These are phyloP conservation scores for Coemansia sp. DNA, from an alignment of 192 early-diverging fungal species.

Conservation along the genomic window DNA sequence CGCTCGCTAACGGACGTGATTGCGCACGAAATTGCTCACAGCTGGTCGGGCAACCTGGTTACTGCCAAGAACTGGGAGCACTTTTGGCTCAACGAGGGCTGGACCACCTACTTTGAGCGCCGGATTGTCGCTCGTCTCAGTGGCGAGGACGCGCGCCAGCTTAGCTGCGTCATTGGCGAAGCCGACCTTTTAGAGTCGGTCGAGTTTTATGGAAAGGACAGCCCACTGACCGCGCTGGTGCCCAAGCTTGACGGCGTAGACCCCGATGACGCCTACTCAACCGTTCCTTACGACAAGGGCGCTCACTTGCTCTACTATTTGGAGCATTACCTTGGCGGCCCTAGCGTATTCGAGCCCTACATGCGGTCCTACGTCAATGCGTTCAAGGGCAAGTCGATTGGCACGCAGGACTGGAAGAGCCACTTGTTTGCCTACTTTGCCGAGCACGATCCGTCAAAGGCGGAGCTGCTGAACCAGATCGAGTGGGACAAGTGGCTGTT, in stretches of 20 bases:
- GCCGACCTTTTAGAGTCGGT: slow-evolving; percentile 75
- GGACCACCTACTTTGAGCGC: slow-evolving; percentile 92
- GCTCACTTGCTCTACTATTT: slow-evolving; percentile 94
- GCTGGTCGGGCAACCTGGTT: slow-evolving; percentile 89
- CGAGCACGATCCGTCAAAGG: slow-evolving; percentile 64
- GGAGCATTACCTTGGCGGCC: slow-evolving; percentile 86
- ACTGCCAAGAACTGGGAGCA: slow-evolving; percentile 82
- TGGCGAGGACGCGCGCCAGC: slow-evolving; percentile 79
- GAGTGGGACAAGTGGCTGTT: slow-evolving; percentile 94
- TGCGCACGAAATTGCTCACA: slow-evolving; percentile 93
- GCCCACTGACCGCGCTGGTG: slow-evolving; percentile 70
- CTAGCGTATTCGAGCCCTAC: slow-evolving; percentile 84
- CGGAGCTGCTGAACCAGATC: slow-evolving; percentile 73
- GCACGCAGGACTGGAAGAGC: slow-evolving; percentile 85
- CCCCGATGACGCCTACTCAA: slow-evolving; percentile 81
- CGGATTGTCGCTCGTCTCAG: slow-evolving; percentile 83
- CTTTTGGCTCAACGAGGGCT: slow-evolving; percentile 97
- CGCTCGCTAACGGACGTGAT: slow-evolving; percentile 92
- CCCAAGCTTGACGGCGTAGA: slow-evolving; percentile 78
- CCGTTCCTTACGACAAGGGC: slow-evolving; percentile 96
- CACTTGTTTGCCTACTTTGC: slow-evolving; percentile 82
- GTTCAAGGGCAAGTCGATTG: slow-evolving; percentile 89
- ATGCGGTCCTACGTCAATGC: slow-evolving; percentile 78
- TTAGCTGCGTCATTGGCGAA: slow-evolving; percentile 85
- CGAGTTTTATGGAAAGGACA: slow-evolving; percentile 65